Conservation (phyloP, 495 filamentous ascomycete species). For the Hypoxylon perforatum region DNA sequence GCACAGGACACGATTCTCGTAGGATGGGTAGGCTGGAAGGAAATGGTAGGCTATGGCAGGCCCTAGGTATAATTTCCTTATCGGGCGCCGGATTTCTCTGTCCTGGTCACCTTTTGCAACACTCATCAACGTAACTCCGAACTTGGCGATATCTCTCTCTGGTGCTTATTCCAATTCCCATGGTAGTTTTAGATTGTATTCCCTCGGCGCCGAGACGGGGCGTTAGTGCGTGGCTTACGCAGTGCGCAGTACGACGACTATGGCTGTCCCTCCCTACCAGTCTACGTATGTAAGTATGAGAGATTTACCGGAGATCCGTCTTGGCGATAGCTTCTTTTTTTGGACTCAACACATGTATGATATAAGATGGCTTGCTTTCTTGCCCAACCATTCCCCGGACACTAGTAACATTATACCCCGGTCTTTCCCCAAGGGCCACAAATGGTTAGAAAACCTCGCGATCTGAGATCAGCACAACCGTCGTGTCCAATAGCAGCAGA, state of each 20-base stretch:
- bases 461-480: conserved; percentile 32
- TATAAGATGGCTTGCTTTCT: conserved; percentile 11
- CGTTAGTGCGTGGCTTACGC: conserved; percentile 26
- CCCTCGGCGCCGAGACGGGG: conserved; percentile 38
- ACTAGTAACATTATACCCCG: conserved; percentile 18
- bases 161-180: conserved; percentile 33
- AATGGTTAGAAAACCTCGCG: conserved; percentile 17
- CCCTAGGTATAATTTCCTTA: conserved; percentile 27
- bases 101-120: conserved; percentile 18
- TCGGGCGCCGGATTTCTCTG: conserved; percentile 24
- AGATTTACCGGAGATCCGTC: conserved; percentile 44
- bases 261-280: too few relatives aligned
- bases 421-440: conserved; percentile 24
- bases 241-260: conserved; percentile 2
- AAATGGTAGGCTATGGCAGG: neutral
- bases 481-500: conserved; percentile 18
- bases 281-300: conserved; percentile 26
- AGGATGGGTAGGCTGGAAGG: too few relatives aligned
- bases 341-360: conserved; percentile 18
- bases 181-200: conserved; percentile 33
- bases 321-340: conserved; percentile 41
- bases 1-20: neutral
- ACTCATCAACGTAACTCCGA: conserved; percentile 30
- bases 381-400: conserved; percentile 17
- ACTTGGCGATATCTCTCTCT: conserved; percentile 35